phyloP scores from a whole-genome alignment of 805 yeast genomes.

The Sugiyamaella boreocaroliniensis region DNA sequence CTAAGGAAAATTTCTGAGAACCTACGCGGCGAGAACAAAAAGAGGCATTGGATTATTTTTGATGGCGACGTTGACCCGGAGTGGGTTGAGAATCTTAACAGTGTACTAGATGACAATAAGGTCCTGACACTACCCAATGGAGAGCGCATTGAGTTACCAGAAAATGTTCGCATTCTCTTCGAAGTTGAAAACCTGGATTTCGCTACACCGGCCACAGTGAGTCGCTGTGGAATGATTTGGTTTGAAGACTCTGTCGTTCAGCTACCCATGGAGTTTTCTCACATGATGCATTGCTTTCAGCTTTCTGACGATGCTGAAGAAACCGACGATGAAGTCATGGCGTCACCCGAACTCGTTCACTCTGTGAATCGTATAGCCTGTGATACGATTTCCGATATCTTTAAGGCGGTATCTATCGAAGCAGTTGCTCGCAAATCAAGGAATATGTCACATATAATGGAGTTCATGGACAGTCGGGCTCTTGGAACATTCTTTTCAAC shows the following conservation, averaged over 20 bases:
- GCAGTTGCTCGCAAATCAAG: constrained; percentile 21
- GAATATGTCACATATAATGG: constrained; percentile 47
- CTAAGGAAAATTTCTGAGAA: constrained; percentile 53
- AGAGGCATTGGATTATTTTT: constrained; percentile 68
- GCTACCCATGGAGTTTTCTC: constrained; percentile 18
- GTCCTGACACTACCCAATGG: constrained; percentile 82
- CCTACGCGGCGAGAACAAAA: constrained; percentile 49
- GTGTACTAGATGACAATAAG: constrained; percentile 84
- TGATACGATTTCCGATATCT: not conserved
- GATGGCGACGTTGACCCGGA: constrained; percentile 93
- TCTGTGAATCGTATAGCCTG: not conserved
- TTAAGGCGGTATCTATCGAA: not conserved
- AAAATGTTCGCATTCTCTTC: constrained; percentile 59
- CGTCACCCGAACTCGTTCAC: not conserved
- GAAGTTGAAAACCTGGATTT: constrained; percentile 61
- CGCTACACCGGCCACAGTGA: constrained; percentile 87
- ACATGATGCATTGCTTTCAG: constrained; percentile 14
- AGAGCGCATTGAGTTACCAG: constrained; percentile 66
- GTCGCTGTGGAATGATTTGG: constrained; percentile 88
- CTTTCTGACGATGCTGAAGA: constrained; percentile 15
- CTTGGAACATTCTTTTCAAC: constrained; percentile 38
- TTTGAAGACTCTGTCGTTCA: constrained; percentile 38
- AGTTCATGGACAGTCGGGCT: constrained; percentile 34
- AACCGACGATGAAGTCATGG: constrained; percentile 14
- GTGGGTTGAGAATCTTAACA: constrained; percentile 87